Base-by-base conservation (phyloP, 2,329 filamentous ascomycete genomes). In the Bretziella fagacearum region DNA sequence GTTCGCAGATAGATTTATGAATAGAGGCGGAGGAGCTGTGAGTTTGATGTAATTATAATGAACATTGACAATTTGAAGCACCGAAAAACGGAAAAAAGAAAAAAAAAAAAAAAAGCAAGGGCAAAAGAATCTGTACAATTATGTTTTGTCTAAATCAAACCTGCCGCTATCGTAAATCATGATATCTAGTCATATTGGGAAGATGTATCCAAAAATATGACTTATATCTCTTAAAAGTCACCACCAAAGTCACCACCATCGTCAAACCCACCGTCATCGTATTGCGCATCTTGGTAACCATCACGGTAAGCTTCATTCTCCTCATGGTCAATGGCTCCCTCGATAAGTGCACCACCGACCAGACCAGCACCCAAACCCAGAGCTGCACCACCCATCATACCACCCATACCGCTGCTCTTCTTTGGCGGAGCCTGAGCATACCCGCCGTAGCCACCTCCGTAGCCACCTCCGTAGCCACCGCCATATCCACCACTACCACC, bases 351-450 rank as follows among this genome's bases (percentile, higher is more conserved):
- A 47, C 86, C 86, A 55, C 85, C 87, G 1, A 94, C 56, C 58
- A 94, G 57, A 60, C 86, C 86, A 53, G 81, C 86, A 54, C 85
- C 86, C 3, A 84, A 61, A 64, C 86, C 86, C 36, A 93, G 65
- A 18, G 83, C 83, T 6, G 79, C 76, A 44, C 79, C 84, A 41
- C 83, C 84, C 1, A 70, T 74, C 51, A 73, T 69, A n/a, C 84
- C 60, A 48, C 53, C 53, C 51, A 54, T 66, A 2, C 70, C 70
- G 25, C 66, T 64, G 20, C 62, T 63, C 40, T 60, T 54, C 55
- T 66, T 68, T 51, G 64, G 68, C 49, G 65, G 60, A 52, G 60
- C 56, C 51, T 60, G 57, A 20, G 56, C 53, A 10, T 54, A 54
- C 13, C 58, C 57, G 8, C 58, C 59, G 44, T 62, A 62, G 37